These are phyloP conservation scores for Aspergillus latus DNA, from an alignment of 2,329 filamentous ascomycete genomes.

Conservation along the genomic window DNA sequence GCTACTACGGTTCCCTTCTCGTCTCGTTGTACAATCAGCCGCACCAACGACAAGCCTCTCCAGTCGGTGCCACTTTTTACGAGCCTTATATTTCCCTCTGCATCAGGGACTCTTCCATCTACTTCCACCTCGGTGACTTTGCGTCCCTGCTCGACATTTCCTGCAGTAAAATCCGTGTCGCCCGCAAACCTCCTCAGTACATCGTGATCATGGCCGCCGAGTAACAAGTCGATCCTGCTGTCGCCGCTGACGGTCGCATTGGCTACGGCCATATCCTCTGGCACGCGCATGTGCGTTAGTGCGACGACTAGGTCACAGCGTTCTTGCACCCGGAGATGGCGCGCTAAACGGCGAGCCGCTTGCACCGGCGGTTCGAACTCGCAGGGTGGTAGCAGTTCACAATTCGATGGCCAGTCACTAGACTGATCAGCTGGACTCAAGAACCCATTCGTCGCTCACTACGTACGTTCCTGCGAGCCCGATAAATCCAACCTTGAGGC, in stretches of 20 bases:
- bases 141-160: constrained; percentile 15
- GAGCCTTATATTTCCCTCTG: constrained; percentile 16
- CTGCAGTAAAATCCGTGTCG: constrained; percentile 18
- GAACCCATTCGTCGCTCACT: not conserved
- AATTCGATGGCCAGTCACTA: constrained; percentile 24
- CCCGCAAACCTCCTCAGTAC: constrained; percentile 20
- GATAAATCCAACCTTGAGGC: constrained; percentile 18
- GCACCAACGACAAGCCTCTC: constrained; percentile 15
- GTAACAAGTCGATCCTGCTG: constrained; percentile 23
- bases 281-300: constrained; percentile 26
- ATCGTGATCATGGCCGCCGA: constrained; percentile 29
- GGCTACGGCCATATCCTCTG: constrained; percentile 17
- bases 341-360: constrained; percentile 5
- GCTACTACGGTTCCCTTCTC: not conserved
- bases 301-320: constrained; percentile 27
- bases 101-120: constrained; percentile 10
- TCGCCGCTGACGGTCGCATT: constrained; percentile 17
- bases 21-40: constrained; percentile 13
- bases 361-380: constrained; percentile 2
- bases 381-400: constrained; percentile 16
- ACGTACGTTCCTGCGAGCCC: constrained; percentile 23
- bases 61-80: constrained; percentile 22
- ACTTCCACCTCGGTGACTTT: constrained; percentile 2
- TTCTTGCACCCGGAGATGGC: constrained; percentile 11
- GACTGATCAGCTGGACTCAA: not conserved